Conservation (phyloP, 2,329 filamentous ascomycete genomes). For the Colletotrichum caudatum region DNA sequence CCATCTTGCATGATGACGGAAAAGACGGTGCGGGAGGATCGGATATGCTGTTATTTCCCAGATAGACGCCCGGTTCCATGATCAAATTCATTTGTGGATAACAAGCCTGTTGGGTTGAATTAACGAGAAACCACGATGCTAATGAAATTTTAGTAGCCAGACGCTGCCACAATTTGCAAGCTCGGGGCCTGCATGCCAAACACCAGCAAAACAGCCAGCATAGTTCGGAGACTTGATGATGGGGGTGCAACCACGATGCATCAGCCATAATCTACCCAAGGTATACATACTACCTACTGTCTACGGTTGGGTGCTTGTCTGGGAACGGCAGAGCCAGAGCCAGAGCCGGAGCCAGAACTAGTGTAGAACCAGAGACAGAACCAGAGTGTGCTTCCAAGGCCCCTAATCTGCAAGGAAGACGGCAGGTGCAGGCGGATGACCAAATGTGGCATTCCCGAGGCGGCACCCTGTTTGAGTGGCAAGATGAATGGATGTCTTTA, state of each 20-base stretch:
- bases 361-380: background rate
- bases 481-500: background rate
- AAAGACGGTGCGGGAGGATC: background rate
- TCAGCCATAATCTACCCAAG: background rate
- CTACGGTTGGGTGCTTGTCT: background rate
- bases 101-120: background rate
- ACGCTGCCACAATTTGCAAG: background rate
- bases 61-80: background rate
- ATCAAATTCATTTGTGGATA: background rate
- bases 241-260: background rate
- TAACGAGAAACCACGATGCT: background rate
- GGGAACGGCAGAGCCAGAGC: background rate
- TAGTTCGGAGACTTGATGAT: background rate
- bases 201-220: background rate
- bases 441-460: slow-evolving; percentile 22
- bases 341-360: too few relatives aligned
- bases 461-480: background rate
- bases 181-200: background rate
- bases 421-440: slow-evolving; percentile 26
- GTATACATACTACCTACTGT: background rate
- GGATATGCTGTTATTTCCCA: background rate
- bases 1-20: slow-evolving; percentile 41
- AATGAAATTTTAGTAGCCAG: background rate
- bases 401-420: background rate
- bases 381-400: slow-evolving; percentile 13